Evolutionary conservation across 352 stramenopile genomes (phyloP), one percentile per base, ranked within the genome.

Genomic region (Aphanomyces stellatus): DNA sequence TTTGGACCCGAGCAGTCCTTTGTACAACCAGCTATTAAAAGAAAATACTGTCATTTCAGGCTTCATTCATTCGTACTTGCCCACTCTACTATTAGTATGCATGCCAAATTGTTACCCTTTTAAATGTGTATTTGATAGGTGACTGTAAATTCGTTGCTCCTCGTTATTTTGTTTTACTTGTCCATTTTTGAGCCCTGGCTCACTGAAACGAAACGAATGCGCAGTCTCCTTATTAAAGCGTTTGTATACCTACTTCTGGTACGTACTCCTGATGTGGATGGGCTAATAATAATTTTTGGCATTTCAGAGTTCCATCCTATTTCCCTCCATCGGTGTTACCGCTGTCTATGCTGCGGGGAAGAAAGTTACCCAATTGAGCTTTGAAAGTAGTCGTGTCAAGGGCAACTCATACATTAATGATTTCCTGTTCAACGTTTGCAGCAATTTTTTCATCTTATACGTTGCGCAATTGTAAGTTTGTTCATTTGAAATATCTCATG

Each of bases 361-460:
- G 35, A 4, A 27, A 4, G 24, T 25, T 24, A 11, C 51, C 17
- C 51, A 59, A 30, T 19, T 59, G 6, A 6, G 22, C 7, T 40
- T 59, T 59, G 51, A 31, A 7, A 30, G 51, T 17, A 22, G 51
- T n/a, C 51, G 25, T 25, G 17, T 31, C 51, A 30, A 59, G 22
- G 51, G 13, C 51, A 59, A 59, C 11, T 77, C 70, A 51, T 92
- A 92, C 55, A 76, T 90, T 53, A 82, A 89, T 72, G 80, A 79
- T 22, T 91, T 91, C 62, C 69, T 91, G 25, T 89, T 85, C 75
- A 91, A 91, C 59, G 78, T 91, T 27, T 90, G 80, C 15, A 82
- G 83, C 28, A 90, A 82, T 4, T 90, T 91, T 69, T 91, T 91
- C 75, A 88, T 91, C 68, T 87, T 80, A 55, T 91, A 91, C 56